Evolutionary conservation across 2,329 filamentous ascomycete genomes (phyloP).

Genomic region (Trichocomaceae sp.): DNA sequence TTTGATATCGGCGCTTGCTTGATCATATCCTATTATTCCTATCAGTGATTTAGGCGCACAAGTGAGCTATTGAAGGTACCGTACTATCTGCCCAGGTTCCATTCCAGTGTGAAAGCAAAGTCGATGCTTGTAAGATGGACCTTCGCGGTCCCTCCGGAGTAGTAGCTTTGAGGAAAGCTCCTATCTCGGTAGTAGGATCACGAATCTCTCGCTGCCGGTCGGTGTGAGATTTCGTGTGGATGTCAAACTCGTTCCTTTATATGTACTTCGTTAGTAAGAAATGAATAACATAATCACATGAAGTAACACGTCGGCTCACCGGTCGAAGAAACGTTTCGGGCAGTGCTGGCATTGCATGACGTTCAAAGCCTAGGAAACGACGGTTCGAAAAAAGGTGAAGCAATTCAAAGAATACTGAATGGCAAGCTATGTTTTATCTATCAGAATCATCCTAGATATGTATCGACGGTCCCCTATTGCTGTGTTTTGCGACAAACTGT

Average conservation of each 20-base stretch:
- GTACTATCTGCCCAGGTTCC: constrained; percentile 6
- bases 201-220: constrained; percentile 12
- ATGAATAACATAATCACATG: not conserved
- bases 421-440: not conserved
- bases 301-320: constrained; percentile 1
- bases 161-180: constrained; percentile 8
- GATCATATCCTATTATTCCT: not conserved
- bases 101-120: constrained; percentile 12
- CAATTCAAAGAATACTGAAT: not conserved
- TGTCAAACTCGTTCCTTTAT: constrained; percentile 13
- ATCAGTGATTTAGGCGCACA: not conserved
- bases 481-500: not conserved
- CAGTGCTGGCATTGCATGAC: constrained; percentile 15
- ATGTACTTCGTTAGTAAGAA: not conserved
- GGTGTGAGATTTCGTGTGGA: constrained; percentile 11
- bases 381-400: not conserved
- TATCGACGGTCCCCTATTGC: not conserved
- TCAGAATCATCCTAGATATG: not conserved
- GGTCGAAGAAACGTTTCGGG: constrained; percentile 15
- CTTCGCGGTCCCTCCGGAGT: constrained; percentile 9
- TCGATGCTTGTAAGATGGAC: constrained; percentile 10
- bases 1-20: constrained; percentile 16
- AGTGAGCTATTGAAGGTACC: not conserved
- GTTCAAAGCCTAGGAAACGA: not conserved
- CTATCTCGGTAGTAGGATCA: constrained; percentile 7